Percentiles rank a stretch among this genome's conserved stretches.
Conservation (phyloP, 2,329 filamentous ascomycete genomes). For the Aspergillus sp. region DNA sequence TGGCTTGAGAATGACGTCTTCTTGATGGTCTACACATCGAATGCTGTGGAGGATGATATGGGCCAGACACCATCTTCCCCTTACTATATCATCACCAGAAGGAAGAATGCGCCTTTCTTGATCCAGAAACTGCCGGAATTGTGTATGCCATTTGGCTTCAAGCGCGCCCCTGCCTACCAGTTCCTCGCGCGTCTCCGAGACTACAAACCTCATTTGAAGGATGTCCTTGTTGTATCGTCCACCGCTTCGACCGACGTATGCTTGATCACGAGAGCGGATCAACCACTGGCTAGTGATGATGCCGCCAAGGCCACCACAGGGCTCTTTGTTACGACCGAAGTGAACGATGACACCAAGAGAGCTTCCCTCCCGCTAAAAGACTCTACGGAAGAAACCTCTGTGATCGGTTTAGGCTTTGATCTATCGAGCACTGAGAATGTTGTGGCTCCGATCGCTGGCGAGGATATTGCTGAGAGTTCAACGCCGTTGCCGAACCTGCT, state of each 20-base stretch:
- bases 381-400: constrained; percentile 67
- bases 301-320: constrained; percentile 62
- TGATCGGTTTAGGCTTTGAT: constrained; percentile 79
- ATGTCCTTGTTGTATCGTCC: constrained; percentile 79
- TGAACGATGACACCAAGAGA: constrained; percentile 73
- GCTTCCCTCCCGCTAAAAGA: constrained; percentile 74
- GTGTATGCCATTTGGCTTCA: constrained; percentile 69
- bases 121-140: constrained; percentile 76
- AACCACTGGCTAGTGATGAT: constrained; percentile 63
- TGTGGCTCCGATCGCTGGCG: constrained; percentile 71
- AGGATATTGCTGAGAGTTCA: constrained; percentile 77
- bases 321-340: constrained; percentile 61
- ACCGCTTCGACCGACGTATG: constrained; percentile 79
- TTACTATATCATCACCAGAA: constrained; percentile 78
- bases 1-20: constrained; percentile 92
- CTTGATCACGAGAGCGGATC: constrained; percentile 72
- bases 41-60: constrained; percentile 55
- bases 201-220: constrained; percentile 77
- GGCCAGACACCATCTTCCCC: constrained; percentile 60
- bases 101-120: constrained; percentile 61
- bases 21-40: constrained; percentile 74
- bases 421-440: constrained; percentile 81
- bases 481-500: constrained; percentile 81
- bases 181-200: constrained; percentile 75
- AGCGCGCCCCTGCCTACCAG: constrained; percentile 70